phyloP scores from a whole-genome alignment of 169 alveolate genomes.

The Eimeria acervulina region DNA sequence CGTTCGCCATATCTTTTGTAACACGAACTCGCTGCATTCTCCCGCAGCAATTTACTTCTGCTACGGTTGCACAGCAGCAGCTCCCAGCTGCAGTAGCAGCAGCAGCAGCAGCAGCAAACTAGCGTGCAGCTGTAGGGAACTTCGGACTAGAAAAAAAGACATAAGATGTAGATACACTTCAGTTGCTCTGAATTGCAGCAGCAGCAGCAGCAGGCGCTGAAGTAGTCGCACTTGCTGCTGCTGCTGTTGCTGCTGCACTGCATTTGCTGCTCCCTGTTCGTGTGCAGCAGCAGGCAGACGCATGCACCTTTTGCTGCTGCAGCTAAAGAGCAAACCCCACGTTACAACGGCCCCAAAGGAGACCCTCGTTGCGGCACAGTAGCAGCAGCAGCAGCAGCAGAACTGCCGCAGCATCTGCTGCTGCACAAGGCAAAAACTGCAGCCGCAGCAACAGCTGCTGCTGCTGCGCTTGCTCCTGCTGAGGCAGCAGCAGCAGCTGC shows the following conservation, averaged over 20 bases:
- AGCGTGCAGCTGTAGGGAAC: not conserved
- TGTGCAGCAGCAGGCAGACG: conserved; percentile 2
- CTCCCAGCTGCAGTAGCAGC: not conserved
- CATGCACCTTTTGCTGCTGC: conserved; percentile 27
- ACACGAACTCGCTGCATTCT: no score
- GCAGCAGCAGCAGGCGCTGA: conserved; percentile 8
- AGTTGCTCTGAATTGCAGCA: not conserved
- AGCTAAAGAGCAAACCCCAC: not conserved
- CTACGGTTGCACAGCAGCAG: not conserved
- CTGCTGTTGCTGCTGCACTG: conserved; percentile 24
- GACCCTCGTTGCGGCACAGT: not conserved
- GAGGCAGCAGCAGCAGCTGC: conserved; percentile 2
- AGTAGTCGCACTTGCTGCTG: not conserved
- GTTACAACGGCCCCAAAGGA: not conserved
- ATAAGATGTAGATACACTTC: not conserved
- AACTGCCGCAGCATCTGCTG: conserved; percentile 17
- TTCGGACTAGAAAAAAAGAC: not conserved
- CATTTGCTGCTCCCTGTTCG: conserved; percentile 32
- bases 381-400: not conserved
- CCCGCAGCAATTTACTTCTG: not conserved
- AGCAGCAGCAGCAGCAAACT: not conserved
- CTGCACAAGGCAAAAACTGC: conserved; percentile 4
- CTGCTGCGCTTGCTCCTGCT: not conserved
- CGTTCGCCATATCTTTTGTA: not conserved
- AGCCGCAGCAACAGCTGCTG: conserved; percentile 3